Evolutionary conservation across 2,329 filamentous ascomycete species (phyloP), one percentile per base, ranked within the genome.

Genomic region (Fusarium bactridioides): DNA sequence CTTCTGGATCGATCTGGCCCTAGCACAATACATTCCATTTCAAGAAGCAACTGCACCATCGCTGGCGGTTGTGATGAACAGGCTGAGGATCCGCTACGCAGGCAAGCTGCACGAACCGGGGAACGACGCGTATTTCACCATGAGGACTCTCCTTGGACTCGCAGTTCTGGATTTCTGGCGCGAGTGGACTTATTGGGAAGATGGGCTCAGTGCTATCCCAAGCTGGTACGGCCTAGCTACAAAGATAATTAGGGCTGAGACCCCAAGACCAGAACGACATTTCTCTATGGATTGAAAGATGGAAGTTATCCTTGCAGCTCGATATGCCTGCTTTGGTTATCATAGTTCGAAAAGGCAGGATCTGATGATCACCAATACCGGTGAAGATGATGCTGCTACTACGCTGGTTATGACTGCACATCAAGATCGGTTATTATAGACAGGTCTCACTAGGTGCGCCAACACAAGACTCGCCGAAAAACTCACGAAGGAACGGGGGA

Each of bases 121-220:
- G 3, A 80, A 80, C 43, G 78, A 80, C 51, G 82, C 84, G 82
- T 70, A 76, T 57, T 80, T 78, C 35, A 62, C 69, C 13, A 64
- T 79, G 29, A 70, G 15, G 73, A 78, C 5, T 51, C 83, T 7
- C 83, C 84, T 7, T 77, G 82, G 58, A 81, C 15, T 64, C 83
- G 77, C 80, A 86, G 11, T 80, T 67, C 41, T 84, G 84, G 55
- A 81, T 86, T 45, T 58, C 11, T 35, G 21, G 37, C 51, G 33
- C 13, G 44, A 69, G 31, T 35, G 47, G n/a, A 25, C 53, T 6
- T 7, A 45, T 37, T 35, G 37, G 16, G 29, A 23, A 31, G 11
- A 27, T 35, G 18, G 23, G 7, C n/a, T 19, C 19, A 4, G 29
- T 4, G 21, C 19, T n/a, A 25, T 68, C 13, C 69, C 57, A 15